These are phyloP conservation scores for Bruguiera gymnorhiza DNA, from an alignment of 345 rosid species.

Conservation along the genomic window DNA sequence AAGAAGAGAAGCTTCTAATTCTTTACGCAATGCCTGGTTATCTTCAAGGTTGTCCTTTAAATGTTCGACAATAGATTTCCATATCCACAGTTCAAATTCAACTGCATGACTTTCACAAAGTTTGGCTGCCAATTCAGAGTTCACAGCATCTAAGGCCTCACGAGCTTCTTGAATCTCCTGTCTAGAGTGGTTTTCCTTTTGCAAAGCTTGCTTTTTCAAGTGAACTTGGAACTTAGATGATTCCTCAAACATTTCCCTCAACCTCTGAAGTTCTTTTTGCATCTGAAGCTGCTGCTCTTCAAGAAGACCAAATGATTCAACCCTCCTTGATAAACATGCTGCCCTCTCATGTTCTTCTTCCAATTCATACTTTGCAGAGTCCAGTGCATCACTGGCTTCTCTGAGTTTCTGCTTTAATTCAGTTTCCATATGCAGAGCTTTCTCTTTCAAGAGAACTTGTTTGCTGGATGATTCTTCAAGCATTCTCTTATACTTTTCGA, in stretches of 20 bases:
- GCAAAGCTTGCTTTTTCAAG: neutral
- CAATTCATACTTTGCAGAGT: neutral
- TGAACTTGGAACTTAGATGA: neutral
- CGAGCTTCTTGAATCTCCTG: neutral
- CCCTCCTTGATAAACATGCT: neutral
- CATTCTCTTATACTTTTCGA: neutral
- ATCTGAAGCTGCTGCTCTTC: neutral
- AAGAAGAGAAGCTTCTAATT: conserved; percentile 6
- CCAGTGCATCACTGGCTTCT: neutral
- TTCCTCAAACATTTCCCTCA: neutral
- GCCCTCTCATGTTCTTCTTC: neutral
- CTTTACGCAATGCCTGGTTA: neutral
- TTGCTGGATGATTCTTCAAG: neutral
- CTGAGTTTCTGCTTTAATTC: neutral
- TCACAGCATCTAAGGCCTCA: neutral
- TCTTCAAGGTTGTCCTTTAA: neutral
- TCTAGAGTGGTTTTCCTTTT: neutral
- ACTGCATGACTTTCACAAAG: neutral
- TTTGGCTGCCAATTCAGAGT: neutral
- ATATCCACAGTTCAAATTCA: conserved; percentile 3
- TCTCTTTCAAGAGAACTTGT: neutral
- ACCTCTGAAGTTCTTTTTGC: neutral
- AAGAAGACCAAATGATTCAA: neutral
- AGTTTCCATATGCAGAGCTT: neutral
- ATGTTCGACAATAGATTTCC: neutral